Evolutionary conservation across 495 filamentous ascomycete genomes (phyloP).

Genomic region (Penicillium dipodomyicola): DNA sequence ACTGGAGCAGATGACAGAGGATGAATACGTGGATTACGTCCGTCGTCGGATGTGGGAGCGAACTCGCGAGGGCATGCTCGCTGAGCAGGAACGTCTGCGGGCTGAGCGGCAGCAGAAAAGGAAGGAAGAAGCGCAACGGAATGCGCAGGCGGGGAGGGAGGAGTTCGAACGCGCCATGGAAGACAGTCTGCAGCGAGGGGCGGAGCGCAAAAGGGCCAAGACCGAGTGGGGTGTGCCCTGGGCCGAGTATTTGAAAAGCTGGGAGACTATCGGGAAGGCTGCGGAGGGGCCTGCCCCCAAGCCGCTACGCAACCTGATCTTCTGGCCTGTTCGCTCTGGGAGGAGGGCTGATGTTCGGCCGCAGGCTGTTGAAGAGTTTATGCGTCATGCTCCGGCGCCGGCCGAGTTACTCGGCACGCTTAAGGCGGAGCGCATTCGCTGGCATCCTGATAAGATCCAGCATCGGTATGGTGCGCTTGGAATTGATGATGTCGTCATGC

Average conservation of each 20-base stretch:
- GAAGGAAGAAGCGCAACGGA: conserved; percentile 40
- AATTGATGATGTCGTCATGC: conserved; percentile 65
- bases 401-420: conserved; percentile 55
- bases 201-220: conserved; percentile 46
- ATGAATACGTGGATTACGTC: conserved; percentile 84
- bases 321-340: conserved; percentile 77
- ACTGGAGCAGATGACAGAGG: conserved; percentile 84
- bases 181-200: conserved; percentile 51
- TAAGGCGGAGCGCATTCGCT: conserved; percentile 83
- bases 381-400: conserved; percentile 48
- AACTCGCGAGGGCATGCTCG: conserved; percentile 62
- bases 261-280: conserved; percentile 55
- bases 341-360: conserved; percentile 57
- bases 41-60: conserved; percentile 90
- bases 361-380: conserved; percentile 62
- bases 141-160: conserved; percentile 31
- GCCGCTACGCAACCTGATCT: conserved; percentile 50
- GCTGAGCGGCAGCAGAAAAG: conserved; percentile 51
- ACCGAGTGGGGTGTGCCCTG: conserved; percentile 53
- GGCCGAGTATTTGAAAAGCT: conserved; percentile 61
- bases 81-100: conserved; percentile 62
- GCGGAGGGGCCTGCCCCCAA: conserved; percentile 9
- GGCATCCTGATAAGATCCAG: conserved; percentile 99
- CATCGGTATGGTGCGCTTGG: conserved; percentile 72
- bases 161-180: conserved; percentile 48